Evolutionary conservation across 768 basidiomycete species (phyloP), one percentile per base, ranked within the genome.

Genomic region (Chalciporus chontae): DNA sequence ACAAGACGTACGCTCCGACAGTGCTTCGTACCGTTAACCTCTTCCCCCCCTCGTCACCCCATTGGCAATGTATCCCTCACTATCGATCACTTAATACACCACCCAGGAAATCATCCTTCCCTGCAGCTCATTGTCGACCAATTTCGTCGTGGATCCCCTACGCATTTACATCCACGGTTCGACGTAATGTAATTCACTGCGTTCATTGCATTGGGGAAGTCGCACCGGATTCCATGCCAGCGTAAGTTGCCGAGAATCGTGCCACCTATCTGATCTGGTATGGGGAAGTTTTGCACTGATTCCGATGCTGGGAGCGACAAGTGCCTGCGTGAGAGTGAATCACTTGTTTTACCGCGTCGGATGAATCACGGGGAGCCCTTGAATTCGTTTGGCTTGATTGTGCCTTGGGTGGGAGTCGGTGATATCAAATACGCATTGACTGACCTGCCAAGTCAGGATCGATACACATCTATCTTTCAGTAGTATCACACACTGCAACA

Each of bases 1-100:
- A 40, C 80, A 81, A 57, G 68, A 69, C 40, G 64, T 72, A 37
- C 68, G 64, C 50, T 62, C 69, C 42, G 73, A 73, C 50, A 66
- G 59, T 15, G 62, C 62, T 23, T 52, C 64, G 31, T 66, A 57
- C 41, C 57, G 58, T 49, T 68, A 55, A 51, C 42, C 48, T 34
- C 46, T 46, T 17, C 47, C n/a, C n/a, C 44, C 29, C 26, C 52
- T 32, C 51, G 45, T 39, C 54, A 43, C 21, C 36, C 37, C n/a
- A 47, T 4, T 21, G 21, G 21, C 21, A 57, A 52, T 63, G 55
- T 61, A 58, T 53, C n/a, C 26, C 21, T 50, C 45, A 54, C 23
- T 66, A 61, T 23, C 40, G 45, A 44, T 44, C 55, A 48, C 37
- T 19, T 66, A 58, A 66, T 60, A 45, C 48, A 44, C 21, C 48